phyloP scores from a whole-genome alignment of 78 protist genomes.

The Speleostelium caveatum region DNA sequence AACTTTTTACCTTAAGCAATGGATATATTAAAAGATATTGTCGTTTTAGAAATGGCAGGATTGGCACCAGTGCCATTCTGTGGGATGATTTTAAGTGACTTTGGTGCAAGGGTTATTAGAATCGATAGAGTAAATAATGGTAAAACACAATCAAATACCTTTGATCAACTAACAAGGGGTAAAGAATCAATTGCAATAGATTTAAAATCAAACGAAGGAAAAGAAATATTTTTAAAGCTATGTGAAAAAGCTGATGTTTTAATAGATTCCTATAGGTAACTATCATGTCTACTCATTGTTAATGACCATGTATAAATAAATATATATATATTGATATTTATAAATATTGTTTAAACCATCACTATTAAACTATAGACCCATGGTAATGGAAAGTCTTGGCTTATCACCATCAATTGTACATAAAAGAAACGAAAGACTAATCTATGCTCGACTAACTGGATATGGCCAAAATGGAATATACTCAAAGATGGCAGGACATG shows the following conservation, averaged over 20 bases:
- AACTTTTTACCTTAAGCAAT: too few species aligned
- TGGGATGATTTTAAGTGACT: conserved; percentile 80
- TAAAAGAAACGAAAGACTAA: conserved; percentile 32
- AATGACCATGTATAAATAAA: too few species aligned
- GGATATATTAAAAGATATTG: conserved; percentile 13
- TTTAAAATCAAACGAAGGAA: conserved; percentile 37
- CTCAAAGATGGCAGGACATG: conserved; percentile 87
- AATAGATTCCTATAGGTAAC: conserved; percentile 85
- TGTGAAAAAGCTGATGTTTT: conserved; percentile 79
- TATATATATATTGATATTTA: conserved; percentile 80
- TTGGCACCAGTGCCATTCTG: conserved; percentile 73
- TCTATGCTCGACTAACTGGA: conserved; percentile 87
- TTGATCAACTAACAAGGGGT: conserved; percentile 73
- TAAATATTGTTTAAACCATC: conserved; percentile 52
- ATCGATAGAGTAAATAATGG: conserved; percentile 69
- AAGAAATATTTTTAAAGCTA: neutral
- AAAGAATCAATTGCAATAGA: conserved; percentile 79
- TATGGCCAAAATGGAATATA: conserved; percentile 84
- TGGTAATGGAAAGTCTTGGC: conserved; percentile 33
- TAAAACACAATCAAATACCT: neutral
- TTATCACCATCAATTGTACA: neutral
- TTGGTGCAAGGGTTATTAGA: conserved; percentile 88
- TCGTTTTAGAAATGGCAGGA: conserved; percentile 50
- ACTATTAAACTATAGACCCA: too few species aligned
- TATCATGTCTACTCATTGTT: too few species aligned